Conservation (phyloP, 768 basidiomycete genomes). For the Hemileccinum impolitum region DNA sequence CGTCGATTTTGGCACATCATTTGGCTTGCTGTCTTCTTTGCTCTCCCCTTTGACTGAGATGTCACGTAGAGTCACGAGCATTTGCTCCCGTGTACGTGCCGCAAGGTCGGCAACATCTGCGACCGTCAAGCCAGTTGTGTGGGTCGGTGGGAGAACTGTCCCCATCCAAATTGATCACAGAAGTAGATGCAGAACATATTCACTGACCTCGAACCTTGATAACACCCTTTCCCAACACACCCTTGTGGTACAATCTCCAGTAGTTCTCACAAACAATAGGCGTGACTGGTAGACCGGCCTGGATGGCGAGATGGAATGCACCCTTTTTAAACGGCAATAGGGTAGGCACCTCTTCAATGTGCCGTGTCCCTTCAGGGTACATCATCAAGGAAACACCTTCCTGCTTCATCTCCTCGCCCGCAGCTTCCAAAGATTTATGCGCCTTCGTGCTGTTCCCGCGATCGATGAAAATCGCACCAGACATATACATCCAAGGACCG, state of each 20-base stretch:
- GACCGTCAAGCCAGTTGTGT: slow-evolving; percentile 66
- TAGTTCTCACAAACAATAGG: slow-evolving; percentile 96
- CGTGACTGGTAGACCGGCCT: slow-evolving; percentile 85
- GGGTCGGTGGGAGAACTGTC: slow-evolving; percentile 86
- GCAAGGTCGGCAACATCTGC: slow-evolving; percentile 70
- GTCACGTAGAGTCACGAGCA: slow-evolving; percentile 74
- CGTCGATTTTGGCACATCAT: slow-evolving; percentile 22
- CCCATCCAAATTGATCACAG: slow-evolving; percentile 4
- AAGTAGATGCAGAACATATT: background rate
- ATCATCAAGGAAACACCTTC: slow-evolving; percentile 80
- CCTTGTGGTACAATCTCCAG: slow-evolving; percentile 77
- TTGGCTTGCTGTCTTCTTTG: slow-evolving; percentile 13
- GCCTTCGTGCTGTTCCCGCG: slow-evolving; percentile 77
- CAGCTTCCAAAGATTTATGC: slow-evolving; percentile 68
- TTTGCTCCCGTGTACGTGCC: slow-evolving; percentile 65
- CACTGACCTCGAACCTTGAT: slow-evolving; percentile 72
- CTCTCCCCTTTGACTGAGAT: slow-evolving; percentile 59
- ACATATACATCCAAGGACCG: slow-evolving; percentile 87
- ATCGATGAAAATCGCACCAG: slow-evolving; percentile 90
- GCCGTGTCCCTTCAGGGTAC: slow-evolving; percentile 95
- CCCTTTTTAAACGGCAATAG: slow-evolving; percentile 96
- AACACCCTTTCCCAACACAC: slow-evolving; percentile 69
- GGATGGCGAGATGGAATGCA: slow-evolving; percentile 93
- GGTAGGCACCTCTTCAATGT: slow-evolving; percentile 57
- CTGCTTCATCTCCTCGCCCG: slow-evolving; percentile 74